Evolutionary conservation across 2,329 filamentous ascomycete species (phyloP).

Genomic region (Stachybotrys echinatus): DNA sequence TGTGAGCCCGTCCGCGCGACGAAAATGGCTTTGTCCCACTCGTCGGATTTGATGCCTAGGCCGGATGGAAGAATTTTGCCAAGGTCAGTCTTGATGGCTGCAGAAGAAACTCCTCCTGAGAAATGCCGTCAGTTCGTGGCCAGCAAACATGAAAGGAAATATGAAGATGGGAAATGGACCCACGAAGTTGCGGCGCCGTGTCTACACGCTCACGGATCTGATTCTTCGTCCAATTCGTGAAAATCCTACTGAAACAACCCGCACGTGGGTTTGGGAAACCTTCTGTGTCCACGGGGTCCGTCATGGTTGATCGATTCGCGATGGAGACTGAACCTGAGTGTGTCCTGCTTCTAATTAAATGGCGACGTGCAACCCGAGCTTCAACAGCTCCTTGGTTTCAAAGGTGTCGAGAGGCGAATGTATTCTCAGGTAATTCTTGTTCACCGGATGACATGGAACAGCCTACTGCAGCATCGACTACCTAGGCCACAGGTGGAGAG

Average conservation of each 20-base stretch:
- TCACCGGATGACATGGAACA: too few species aligned
- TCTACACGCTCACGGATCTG: neutral
- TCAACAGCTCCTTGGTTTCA: too few species aligned
- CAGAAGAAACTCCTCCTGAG: neutral
- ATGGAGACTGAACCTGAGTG: too few species aligned
- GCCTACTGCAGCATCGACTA: too few species aligned
- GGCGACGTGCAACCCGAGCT: too few species aligned
- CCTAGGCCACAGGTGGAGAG: too few species aligned
- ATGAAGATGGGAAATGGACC: neutral
- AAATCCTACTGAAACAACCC: neutral
- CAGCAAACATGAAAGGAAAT: neutral
- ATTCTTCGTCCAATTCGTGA: neutral
- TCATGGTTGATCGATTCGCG: too few species aligned
- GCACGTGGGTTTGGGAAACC: too few species aligned
- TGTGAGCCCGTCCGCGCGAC: neutral
- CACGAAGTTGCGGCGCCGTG: neutral
- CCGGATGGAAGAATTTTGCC: neutral
- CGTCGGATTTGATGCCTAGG: neutral
- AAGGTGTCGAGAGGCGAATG: too few species aligned
- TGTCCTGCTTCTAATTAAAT: too few species aligned
- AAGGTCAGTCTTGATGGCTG: neutral
- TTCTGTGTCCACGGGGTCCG: too few species aligned
- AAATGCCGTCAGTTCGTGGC: neutral
- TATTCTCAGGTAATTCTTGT: too few species aligned
- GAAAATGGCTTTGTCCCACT: slow-evolving; percentile 4